phyloP scores from a whole-genome alignment of 169 alveolate genomes.

The Plasmodium billcollinsi region DNA sequence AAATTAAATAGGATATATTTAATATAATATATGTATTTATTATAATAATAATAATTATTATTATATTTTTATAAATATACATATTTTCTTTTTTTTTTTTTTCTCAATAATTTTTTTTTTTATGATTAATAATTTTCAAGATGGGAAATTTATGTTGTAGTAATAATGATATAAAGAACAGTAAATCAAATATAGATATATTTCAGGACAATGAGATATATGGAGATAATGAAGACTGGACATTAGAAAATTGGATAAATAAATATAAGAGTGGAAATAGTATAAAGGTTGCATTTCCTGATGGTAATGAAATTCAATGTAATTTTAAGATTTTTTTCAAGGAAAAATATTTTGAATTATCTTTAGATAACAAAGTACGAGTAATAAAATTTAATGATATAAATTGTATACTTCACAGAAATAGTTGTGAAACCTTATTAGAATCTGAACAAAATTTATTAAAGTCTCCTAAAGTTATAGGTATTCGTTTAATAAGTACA shows the following conservation, averaged over 20 bases:
- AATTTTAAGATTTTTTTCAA: conserved; percentile 55
- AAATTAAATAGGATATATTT: too few relatives aligned
- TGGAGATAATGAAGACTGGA: conserved; percentile 53
- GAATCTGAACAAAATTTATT: conserved; percentile 69
- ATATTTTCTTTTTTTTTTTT: conserved; percentile 4
- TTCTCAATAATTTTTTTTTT: neutral
- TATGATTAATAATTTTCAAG: conserved; percentile 4
- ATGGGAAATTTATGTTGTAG: conserved; percentile 69
- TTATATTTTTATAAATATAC: too few relatives aligned
- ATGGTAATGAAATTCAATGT: conserved; percentile 77
- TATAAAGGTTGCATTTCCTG: conserved; percentile 76
- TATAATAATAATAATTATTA: too few relatives aligned
- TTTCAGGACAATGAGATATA: conserved; percentile 39
- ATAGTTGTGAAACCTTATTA: conserved; percentile 64
- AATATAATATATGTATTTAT: too few relatives aligned
- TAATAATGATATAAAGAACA: conserved; percentile 44
- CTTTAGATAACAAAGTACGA: conserved; percentile 73
- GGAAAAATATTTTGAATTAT: conserved; percentile 55
- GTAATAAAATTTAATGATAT: conserved; percentile 72
- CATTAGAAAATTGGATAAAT: conserved; percentile 67
- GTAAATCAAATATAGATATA: conserved; percentile 60
- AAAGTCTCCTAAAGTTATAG: conserved; percentile 70
- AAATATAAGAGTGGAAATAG: conserved; percentile 58
- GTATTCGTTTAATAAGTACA: conserved; percentile 72
- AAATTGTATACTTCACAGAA: conserved; percentile 66